These are phyloP conservation scores for Rhodotorula sp. DNA, from an alignment of 1,284 basidiomycete species.

Conservation along the genomic window DNA sequence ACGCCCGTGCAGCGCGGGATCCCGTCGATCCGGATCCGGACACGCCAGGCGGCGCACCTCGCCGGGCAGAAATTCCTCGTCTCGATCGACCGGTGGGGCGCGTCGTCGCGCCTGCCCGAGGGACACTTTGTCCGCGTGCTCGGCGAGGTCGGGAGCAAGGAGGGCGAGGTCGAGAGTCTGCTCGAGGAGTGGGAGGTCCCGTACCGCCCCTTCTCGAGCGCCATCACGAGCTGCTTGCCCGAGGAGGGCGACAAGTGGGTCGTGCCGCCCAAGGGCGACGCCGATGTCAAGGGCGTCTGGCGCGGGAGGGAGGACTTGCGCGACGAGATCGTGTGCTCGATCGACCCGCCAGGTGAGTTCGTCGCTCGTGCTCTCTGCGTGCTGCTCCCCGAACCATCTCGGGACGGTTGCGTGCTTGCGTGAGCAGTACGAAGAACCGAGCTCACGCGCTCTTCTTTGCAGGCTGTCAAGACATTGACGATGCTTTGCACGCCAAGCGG, in stretches of 20 bases:
- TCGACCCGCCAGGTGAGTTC: constrained; percentile 83
- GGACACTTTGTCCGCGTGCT: constrained; percentile 95
- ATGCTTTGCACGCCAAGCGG: constrained; percentile 89
- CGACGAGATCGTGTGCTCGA: constrained; percentile 86
- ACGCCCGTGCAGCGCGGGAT: constrained; percentile 89
- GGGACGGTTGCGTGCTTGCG: too few relatives aligned
- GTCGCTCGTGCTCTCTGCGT: background rate
- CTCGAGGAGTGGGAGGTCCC: constrained; percentile 95
- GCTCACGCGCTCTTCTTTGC: constrained; percentile 4
- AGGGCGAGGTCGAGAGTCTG: constrained; percentile 93
- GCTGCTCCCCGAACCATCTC: too few relatives aligned
- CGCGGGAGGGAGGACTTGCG: constrained; percentile 84
- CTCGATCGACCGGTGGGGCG: constrained; percentile 89
- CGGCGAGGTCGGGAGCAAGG: constrained; percentile 88
- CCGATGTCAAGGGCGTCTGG: constrained; percentile 62
- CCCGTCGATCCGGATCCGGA: constrained; percentile 90
- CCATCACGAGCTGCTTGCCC: constrained; percentile 89
- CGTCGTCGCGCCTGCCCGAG: constrained; percentile 86
- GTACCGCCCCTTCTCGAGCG: constrained; percentile 92
- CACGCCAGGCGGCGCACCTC: constrained; percentile 85
- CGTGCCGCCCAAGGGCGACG: constrained; percentile 73
- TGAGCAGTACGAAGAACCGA: background rate
- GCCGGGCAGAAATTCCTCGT: constrained; percentile 94
- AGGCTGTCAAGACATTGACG: constrained; percentile 98
- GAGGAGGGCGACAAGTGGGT: constrained; percentile 88